Evolutionary conservation across 139 green algal species (phyloP).

Genomic region (Astrephomene gubernaculifera): DNA sequence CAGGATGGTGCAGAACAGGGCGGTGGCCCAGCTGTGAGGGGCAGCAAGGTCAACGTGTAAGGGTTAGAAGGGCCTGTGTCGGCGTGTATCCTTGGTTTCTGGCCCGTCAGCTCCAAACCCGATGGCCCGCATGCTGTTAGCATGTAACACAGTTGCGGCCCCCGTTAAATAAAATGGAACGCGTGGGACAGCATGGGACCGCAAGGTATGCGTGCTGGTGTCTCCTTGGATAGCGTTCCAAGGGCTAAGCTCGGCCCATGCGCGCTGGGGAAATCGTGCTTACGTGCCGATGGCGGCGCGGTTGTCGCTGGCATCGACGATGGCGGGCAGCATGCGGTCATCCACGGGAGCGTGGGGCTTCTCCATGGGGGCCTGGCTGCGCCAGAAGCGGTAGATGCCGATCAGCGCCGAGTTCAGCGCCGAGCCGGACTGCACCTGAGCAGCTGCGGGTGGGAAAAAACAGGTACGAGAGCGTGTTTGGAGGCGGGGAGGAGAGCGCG

Average conservation of each 20-base stretch:
- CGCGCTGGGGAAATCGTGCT: no score
- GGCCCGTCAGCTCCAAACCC: no score
- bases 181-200: not conserved
- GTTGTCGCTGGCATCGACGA: constrained; percentile 49
- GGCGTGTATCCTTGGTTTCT: no score
- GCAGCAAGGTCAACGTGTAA: no score
- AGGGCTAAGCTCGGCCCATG: no score
- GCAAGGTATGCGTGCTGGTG: not conserved
- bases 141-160: no score
- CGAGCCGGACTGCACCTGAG: constrained; percentile 54
- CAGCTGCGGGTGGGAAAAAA: constrained; percentile 28
- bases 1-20: constrained; percentile 64
- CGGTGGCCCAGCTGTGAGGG: constrained; percentile 47
- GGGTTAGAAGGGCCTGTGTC: no score
- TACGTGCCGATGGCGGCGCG: constrained; percentile 52
- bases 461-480: no score
- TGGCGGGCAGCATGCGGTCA: constrained; percentile 54
- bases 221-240: not conserved
- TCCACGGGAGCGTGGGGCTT: constrained; percentile 57
- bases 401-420: constrained; percentile 53
- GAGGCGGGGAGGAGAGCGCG: no score
- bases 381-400: constrained; percentile 64
- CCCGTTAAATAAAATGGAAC: no score
- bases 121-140: no score
- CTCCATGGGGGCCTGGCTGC: constrained; percentile 59